Base-by-base conservation (phyloP, 495 filamentous ascomycete genomes). In the Hyaloscypha bicolor region DNA sequence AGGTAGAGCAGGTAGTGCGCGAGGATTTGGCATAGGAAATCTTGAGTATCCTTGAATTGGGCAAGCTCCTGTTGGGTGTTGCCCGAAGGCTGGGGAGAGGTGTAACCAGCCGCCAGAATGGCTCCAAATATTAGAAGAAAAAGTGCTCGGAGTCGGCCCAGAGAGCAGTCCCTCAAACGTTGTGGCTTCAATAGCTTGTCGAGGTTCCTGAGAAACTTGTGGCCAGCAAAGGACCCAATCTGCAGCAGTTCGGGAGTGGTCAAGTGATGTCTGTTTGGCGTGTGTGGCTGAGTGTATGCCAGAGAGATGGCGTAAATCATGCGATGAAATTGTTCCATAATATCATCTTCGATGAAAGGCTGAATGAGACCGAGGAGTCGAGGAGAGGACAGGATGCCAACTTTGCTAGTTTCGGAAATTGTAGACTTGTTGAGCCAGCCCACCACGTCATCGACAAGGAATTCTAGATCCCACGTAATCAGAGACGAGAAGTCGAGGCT, bases 11-110 rank as follows among this genome's bases (percentile, higher is more conserved):
- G 58, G 58, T 79, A 72, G 37, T 77, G 76, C 2, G 73, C 76
- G 31, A 79, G 68, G 66, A 75, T 79, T 65, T 77, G 76, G 51
- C 74, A 72, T 39, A 79, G 64, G 55, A n/a, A n/a, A n/a, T 74
- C 74, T 65, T 75, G 73, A 67, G 74, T 79, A 37, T 72, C 66
- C 25, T 48, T 39, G 9, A 35, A 45, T 22, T 65, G 33, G 16
- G 12, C 32, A 9, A 32, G 11, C 22, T 21, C 4, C 8, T 37
- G 29, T 5, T n/a, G 32, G 25, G 31, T 9, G n/a, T 2, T 35
- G 29, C 25, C 42, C 2, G 8, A 8, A 29, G 39, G 5, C 6
- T 29, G 21, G 5, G n/a, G 35, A 9, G 25, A n/a, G 11, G 42
- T 33, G 37, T 66, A 66, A 4, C 57, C 55, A 12, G 53, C 57